Base-by-base conservation (phyloP, 2,329 filamentous ascomycete genomes). In the Penicillium sclerotiorum region DNA sequence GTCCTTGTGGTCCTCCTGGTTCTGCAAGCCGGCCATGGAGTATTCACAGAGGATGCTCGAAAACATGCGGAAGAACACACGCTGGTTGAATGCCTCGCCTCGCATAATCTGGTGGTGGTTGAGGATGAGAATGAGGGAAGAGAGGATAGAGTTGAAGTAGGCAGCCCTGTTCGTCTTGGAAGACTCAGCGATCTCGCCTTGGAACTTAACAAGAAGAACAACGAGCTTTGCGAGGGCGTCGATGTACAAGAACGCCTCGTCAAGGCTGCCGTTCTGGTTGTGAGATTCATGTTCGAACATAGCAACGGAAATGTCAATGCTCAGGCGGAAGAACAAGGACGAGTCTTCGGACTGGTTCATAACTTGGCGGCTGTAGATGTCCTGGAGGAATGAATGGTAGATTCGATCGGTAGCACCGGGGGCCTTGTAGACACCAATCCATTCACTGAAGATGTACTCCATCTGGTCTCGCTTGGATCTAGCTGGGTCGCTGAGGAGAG, bases 371-470 rank as follows among this genome's bases (percentile, higher is more conserved):
- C 85, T 80, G 61, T 93, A 87, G 64, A 97, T 77, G 69, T 97
- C 93, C 61, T 88, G 85, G 38, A 96, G 82, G 70, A 97, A 97
- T 1, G 89, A 83, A 5, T 81, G 76, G 46, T 85, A 79, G 0
- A 86, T 82, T 64, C 87, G 88, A 54, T 90, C 87, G 4, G 87
- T 85, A 4, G 87, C 84, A 58, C 86, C 84, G n/a, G 85, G 81
- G 61, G 90, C 89, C 69, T 88, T 88, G 73, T 81, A 87, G 7
- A 96, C 81, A 52, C 87, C 85, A 22, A 93, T 83, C 94, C 94
- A 99, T 73, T 99, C 94, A 36, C 93, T 91, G 64, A 99, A 96
- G 17, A 96, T 81, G 66, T 99, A 97, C 61, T 95, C 90, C 73
- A 95, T 84, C 68, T 96, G 90, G 54, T 95, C 90, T 55, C 86